phyloP scores from a whole-genome alignment of 163 green algal genomes.

The Scenedesmus sp. region DNA sequence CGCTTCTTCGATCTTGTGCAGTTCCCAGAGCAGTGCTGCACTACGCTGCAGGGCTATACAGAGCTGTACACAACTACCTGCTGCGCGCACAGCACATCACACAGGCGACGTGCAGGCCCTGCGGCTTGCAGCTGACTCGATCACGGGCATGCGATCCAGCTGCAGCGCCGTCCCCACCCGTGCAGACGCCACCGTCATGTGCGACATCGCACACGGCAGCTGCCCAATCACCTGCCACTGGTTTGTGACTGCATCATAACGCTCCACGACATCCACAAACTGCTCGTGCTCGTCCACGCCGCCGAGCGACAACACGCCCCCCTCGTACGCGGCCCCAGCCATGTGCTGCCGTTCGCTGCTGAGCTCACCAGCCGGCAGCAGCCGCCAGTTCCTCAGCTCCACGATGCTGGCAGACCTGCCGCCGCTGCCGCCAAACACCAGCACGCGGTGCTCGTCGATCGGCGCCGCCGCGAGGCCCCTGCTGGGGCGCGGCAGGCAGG shows the following conservation, averaged over 20 bases:
- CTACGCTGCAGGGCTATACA: background rate
- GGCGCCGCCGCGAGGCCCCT: slow-evolving; percentile 18
- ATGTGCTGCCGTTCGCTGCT: slow-evolving; percentile 16
- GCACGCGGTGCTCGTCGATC: slow-evolving; percentile 1
- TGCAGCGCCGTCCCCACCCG: background rate
- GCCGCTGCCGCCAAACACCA: slow-evolving; percentile 30
- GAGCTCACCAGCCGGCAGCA: slow-evolving; percentile 21
- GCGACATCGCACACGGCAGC: slow-evolving; percentile 30
- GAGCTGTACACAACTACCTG: background rate
- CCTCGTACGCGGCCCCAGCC: background rate
- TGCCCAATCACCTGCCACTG: background rate
- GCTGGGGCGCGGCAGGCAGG: slow-evolving; percentile 6
- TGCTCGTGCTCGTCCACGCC: slow-evolving; percentile 21
- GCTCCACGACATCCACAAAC: slow-evolving; percentile 29
- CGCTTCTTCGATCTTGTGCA: no score
- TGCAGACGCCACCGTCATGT: background rate
- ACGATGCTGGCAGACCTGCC: background rate
- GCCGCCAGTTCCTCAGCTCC: slow-evolving; percentile 17
- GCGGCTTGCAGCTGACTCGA: background rate
- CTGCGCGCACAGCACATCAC: background rate
- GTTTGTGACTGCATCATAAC: background rate
- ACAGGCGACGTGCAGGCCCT: background rate
- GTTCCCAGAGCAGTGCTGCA: no score
- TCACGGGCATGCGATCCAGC: background rate
- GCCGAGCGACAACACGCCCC: background rate